Evolutionary conservation across 1,139 yeast genomes (phyloP), one percentile per base, ranked within the genome.

Genomic region (Saccharomycopsis hybrid): DNA sequence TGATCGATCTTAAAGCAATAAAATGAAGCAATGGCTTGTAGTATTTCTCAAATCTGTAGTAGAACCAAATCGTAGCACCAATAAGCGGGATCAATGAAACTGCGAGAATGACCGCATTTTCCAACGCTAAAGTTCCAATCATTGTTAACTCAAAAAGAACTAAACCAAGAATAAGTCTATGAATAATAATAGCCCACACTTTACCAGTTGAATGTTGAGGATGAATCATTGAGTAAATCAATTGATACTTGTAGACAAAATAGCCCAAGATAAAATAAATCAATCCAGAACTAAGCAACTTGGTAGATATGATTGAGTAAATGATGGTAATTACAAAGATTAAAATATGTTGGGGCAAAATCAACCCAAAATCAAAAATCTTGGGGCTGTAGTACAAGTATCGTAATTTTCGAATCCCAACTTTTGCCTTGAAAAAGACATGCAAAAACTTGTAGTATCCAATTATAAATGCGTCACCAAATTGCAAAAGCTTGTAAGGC

Each of bases 171-270:
- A 83, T 77, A 3, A 86, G 75, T 56, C 96, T 71, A 56, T 94
- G 73, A 63, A 82, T 80, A 2, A 87, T 82, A 54, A 85, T 69
- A 1, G 94, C 90, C 95, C 95, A 86, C 0, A 86, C 90, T 59
- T 82, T 82, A 3, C 95, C 96, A 0, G 95, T 87, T 0, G 94
- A 84, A 64, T 87, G 96, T 46, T 88, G 95, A 3, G 92, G 86
- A 62, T 87, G 95, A 36, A 85, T 87, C 70, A 83, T 81, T 0
- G 90, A 80, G 62, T 83, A 87, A 56, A 87, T 70, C 54, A 86
- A 69, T 65, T 85, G 95, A 62, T 85, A 87, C 65, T 87, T 87
- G 73, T 80, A 85, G 4, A 85, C 89, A 60, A 79, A 80, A 61
- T 78, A 86, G 0, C 95, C 95, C 51, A 84, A 66, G 24, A 82